Conservation (phyloP, 306 rosid genomes). For the Lupinus albus region DNA sequence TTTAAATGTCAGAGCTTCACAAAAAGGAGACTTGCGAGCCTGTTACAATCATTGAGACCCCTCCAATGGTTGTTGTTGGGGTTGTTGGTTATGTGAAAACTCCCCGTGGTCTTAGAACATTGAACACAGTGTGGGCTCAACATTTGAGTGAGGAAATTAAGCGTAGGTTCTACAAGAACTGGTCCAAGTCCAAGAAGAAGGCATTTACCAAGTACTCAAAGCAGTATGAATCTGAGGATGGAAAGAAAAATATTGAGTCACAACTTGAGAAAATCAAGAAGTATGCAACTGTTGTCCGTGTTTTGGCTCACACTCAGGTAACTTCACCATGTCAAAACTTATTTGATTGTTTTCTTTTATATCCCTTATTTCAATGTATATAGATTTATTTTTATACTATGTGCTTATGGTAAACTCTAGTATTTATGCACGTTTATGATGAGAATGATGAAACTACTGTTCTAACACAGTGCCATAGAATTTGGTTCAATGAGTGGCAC, state of each 20-base stretch:
- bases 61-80: constrained; percentile 84
- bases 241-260: constrained; percentile 66
- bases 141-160: constrained; percentile 79
- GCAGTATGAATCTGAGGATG: constrained; percentile 73
- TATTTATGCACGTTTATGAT: neutral
- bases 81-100: constrained; percentile 86
- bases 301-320: constrained; percentile 93
- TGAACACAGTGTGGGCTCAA: constrained; percentile 88
- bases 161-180: constrained; percentile 83
- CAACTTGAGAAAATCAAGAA: constrained; percentile 80
- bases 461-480: constrained; percentile 39
- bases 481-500: constrained; percentile 49
- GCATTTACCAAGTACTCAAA: constrained; percentile 75
- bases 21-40: constrained; percentile 90
- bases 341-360: neutral
- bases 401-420: no score
- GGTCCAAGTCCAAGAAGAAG: constrained; percentile 94
- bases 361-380: neutral
- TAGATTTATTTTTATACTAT: no score
- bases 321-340: neutral
- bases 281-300: constrained; percentile 72
- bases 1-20: constrained; percentile 66
- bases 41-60: constrained; percentile 80
- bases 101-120: constrained; percentile 79
- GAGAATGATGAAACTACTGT: constrained; percentile 47